Conservation (phyloP, 23 red algal species). For the Agarophyton chilense region DNA sequence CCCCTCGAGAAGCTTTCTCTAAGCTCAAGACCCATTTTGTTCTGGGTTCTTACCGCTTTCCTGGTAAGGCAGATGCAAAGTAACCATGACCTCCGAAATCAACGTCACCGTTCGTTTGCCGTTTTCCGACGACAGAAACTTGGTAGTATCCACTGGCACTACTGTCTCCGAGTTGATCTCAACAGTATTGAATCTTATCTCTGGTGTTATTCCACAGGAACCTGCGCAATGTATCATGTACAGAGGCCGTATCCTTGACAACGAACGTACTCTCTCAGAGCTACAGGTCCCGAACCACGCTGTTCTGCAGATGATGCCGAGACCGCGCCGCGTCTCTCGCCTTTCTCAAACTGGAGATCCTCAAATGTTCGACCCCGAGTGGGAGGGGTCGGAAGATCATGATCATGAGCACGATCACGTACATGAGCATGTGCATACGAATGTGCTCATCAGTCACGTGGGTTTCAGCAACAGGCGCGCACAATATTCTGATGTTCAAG, state of each 20-base stretch:
- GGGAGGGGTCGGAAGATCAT: neutral
- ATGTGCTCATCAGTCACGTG: conserved; percentile 30
- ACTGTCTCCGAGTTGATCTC: neutral
- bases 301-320: conserved; percentile 15
- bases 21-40: no score
- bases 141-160: neutral
- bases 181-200: neutral
- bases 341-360: neutral
- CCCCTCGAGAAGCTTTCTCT: no score
- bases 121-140: neutral
- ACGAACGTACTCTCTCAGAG: neutral
- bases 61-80: neutral
- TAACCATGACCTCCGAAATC: neutral
- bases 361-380: neutral
- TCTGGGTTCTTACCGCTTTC: neutral
- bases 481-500: neutral
- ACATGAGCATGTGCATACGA: conserved; percentile 30
- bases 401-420: conserved; percentile 24
- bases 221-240: conserved; percentile 6
- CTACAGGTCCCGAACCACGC: neutral
- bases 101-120: conserved; percentile 14
- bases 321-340: neutral
- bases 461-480: neutral
- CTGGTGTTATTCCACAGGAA: neutral
- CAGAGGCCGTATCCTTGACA: neutral